Base-by-base conservation (phyloP, 805 yeast genomes). In the Monosporozyma unispora region DNA sequence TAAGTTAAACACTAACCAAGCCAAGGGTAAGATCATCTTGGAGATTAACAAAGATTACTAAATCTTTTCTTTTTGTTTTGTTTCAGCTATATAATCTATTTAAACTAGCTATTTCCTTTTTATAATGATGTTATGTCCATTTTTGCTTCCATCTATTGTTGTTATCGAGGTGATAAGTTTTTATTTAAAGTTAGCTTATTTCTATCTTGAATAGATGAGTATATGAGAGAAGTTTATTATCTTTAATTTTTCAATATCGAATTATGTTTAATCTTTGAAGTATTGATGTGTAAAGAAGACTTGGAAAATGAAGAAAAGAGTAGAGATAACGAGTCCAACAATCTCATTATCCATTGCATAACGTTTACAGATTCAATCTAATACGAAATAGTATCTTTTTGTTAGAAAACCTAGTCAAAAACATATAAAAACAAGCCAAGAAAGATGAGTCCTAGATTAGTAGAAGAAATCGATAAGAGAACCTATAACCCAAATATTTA, bases 1-100 rank as follows among this genome's bases (percentile, higher is more conserved):
- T 8, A 69, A 68, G 52, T 61, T 83, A 28, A 62, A 61, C 7
- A 62, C 71, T 29, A 75, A 78, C 50, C 68, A 62, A 45, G 80
- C 82, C 0, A 71, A 70, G 48, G 95, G 95, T 35, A 86, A 86
- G 63, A 70, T 84, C 28, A 74, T 86, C 9, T 38, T 69, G 10
- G 42, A 44, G 23, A 35, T 46, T 18, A 28, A 31, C 12, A 45
- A 45, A 11, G 38, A 19, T 12, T 19, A 19, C 12, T 19, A 29
- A 29, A 29, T 3, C 10, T 5, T 31, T 31, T 4, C 3, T 12
- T 4, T 3, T 31, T 12, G 3, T 5, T 3, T 14, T 12, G n/a
- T 31, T 31, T 12, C 3, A 14, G 6, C 3, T 31, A 5, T 31
- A 1, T 12, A 31, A 3, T 31, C 16, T 31, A 29, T 29, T 29